Evolutionary conservation across 306 rosid species (phyloP), one percentile per base, ranked within the genome.

Genomic region (Canavalia ensiformis): DNA sequence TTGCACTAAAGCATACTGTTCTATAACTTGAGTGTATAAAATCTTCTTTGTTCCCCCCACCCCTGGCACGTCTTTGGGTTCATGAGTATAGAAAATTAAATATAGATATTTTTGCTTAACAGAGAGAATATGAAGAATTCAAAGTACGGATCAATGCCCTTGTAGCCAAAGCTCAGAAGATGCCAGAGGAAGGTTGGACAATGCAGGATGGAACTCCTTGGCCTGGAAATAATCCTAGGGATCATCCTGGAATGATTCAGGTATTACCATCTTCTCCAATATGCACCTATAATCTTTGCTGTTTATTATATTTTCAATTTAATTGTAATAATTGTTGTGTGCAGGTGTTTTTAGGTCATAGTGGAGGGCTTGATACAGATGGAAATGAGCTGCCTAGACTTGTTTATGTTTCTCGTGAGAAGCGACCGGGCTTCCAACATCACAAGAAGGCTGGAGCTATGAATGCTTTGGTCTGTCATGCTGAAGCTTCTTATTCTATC

Each of bases 161-260:
- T 49, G 99, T 93, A 64, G 97, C 97, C 64, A 96, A 93, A 84
- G 99, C 98, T 73, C 99, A 93, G 78, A 96, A 96, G 90, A 92
- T 83, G 90, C 99, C 99, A 4, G 99, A 96, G 84, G 99, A 96
- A 93, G 99, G 99, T 80, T 96, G 99, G 99, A 93, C 98, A 74
- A 96, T 96, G 99, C 98, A 96, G 88, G 99, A 96, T 88, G 99
- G 99, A 77, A 96, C 99, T 73, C 88, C 99, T 64, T 96, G 98
- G 99, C 99, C 99, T 69, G 99, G 99, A 86, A 96, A 96, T 82
- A 93, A 96, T 84, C 68, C 99, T 60, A 93, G 99, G 91, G 99
- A 96, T 84, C 99, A 96, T 88, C 99, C 99, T 60, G 98, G 99
- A 96, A 96, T 96, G 99, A 96, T 96, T 84, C 99, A 93, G 97